phyloP scores from a whole-genome alignment of 78 protist genomes.

The Trichosphaerium sp. region DNA sequence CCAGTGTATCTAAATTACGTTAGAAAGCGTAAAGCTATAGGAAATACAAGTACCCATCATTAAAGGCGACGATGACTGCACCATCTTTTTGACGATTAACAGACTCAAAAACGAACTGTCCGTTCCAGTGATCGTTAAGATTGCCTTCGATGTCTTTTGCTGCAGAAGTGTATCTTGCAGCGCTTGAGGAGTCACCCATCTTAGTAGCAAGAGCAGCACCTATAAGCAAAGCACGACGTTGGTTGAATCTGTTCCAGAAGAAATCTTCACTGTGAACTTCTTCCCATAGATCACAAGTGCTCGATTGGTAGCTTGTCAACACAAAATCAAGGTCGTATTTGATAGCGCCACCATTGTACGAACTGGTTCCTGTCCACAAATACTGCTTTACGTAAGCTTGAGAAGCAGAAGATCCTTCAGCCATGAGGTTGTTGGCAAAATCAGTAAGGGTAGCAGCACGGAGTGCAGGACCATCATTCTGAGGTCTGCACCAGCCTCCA shows the following conservation, averaged over 20 bases:
- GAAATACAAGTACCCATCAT: neutral
- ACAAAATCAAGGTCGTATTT: neutral
- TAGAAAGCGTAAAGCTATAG: no score
- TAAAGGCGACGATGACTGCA: neutral
- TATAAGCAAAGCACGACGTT: neutral
- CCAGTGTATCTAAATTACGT: no score
- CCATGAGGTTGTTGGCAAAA: neutral
- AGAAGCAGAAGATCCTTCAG: no score
- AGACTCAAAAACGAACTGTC: neutral
- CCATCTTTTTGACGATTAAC: neutral
- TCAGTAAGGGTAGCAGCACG: neutral
- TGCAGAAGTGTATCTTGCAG: neutral
- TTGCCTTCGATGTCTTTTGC: neutral
- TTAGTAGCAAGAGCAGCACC: neutral
- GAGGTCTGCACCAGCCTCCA: neutral
- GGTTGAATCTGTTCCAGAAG: neutral
- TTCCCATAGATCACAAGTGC: conserved; percentile 7
- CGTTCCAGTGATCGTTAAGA: neutral
- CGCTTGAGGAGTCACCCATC: neutral
- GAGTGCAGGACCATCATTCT: neutral
- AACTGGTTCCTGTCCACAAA: neutral
- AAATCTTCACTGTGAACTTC: neutral
- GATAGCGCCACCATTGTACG: neutral
- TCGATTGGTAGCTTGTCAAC: neutral
- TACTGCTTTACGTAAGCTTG: neutral